A percentile compares a stretch with the other conserved stretches of the same genome.
These are phyloP conservation scores for Kwoniella pini DNA, from an alignment of 768 basidiomycete species.

Conservation along the genomic window DNA sequence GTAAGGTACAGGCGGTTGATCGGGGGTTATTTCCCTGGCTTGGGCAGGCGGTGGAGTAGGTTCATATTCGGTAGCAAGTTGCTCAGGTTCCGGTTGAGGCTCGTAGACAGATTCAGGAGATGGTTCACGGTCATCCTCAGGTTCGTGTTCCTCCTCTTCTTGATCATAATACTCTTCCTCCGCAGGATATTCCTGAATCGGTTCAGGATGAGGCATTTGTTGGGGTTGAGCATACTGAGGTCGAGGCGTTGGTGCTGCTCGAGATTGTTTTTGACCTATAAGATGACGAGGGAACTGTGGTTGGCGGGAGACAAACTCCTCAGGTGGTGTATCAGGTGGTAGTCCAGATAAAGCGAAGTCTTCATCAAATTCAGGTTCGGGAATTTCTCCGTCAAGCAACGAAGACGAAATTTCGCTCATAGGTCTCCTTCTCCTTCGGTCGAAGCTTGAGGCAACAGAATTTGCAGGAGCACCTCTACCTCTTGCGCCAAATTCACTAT, in stretches of 20 bases:
- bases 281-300: slow-evolving; percentile 31
- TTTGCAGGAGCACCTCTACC: slow-evolving; percentile 36
- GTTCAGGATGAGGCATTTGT: slow-evolving; percentile 14
- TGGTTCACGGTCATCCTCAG: not conserved
- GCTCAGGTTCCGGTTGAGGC: slow-evolving; percentile 14
- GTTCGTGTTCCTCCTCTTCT: slow-evolving; percentile 2
- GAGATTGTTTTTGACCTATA: slow-evolving; percentile 3
- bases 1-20: slow-evolving; percentile 33
- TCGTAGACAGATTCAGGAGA: slow-evolving; percentile 7
- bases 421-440: slow-evolving; percentile 20
- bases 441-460: slow-evolving; percentile 28
- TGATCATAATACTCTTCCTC: slow-evolving; percentile 16
- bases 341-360: slow-evolving; percentile 46
- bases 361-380: slow-evolving; percentile 43
- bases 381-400: slow-evolving; percentile 30
- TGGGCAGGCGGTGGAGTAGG: slow-evolving; percentile 13
- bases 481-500: slow-evolving; percentile 33
- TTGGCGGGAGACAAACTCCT: slow-evolving; percentile 26
- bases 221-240: slow-evolving; percentile 1
- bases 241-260: not conserved
- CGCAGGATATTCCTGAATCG: slow-evolving; percentile 6
- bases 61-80: slow-evolving; percentile 11
- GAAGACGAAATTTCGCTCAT: slow-evolving; percentile 27
- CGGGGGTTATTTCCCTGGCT: not conserved
- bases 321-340: slow-evolving; percentile 40